Evolutionary conservation across 1,284 basidiomycete species (phyloP), one percentile per base, ranked within the genome.

Genomic region (Pseudozyma pruni): DNA sequence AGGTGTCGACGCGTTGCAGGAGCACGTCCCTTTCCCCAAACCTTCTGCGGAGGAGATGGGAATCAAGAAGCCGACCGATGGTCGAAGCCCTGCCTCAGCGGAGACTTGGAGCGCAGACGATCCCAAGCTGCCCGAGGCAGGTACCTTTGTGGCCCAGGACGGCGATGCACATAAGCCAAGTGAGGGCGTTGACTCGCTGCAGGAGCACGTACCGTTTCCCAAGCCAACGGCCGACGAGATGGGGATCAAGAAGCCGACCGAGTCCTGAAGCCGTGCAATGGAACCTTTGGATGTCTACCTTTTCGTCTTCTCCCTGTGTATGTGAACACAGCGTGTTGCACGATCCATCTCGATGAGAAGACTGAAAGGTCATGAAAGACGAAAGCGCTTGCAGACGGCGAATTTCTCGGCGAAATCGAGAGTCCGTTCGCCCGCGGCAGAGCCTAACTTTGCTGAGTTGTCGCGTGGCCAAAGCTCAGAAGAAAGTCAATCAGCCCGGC

Each of bases 11-110:
- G 22, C 6, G 1, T 17, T 59, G 19, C 22, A 59, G 8, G 48
- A 59, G 25, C 44, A 51, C 17, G 56, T 59, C 17, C 56, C 56
- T 4, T 52, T 59, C 43, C 56, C 56, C 8, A 59, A 40, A 5
- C 56, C 56, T 2, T 33, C n/a, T 2, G 43, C 57, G n/a, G 33
- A 59, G n/a, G 49, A 60, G 45, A 43, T 60, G 57, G 57, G 46
- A 8, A 46, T 61, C 35, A 61, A 55, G 32, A 55, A 61, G 46
- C 52, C 51, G 4, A 50, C 46, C 31, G 52, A 29, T 11, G 27
- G 11, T 29, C 27, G 6, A n/a, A n/a, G n/a, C n/a, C n/a, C n/a
- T n/a, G n/a, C n/a, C n/a, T n/a, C n/a, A n/a, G n/a, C n/a, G n/a
- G n/a, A n/a, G n/a, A n/a, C n/a, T 6, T 29, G 27, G 27, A 29